These are phyloP conservation scores for Phaseolus coccineus DNA, from an alignment of 331 rosid genomes.

Conservation along the genomic window DNA sequence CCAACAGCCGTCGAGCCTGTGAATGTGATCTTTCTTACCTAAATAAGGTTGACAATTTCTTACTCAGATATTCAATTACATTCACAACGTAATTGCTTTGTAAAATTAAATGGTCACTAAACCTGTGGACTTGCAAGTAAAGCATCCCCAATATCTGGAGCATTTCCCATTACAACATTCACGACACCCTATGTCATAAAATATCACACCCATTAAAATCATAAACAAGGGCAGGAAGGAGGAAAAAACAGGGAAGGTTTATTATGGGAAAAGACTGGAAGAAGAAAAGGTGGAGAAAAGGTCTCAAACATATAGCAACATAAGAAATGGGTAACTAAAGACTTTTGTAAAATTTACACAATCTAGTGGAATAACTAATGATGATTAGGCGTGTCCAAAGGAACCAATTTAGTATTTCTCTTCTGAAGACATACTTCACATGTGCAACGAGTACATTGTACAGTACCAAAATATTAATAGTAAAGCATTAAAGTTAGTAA, in stretches of 20 bases:
- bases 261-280: slow-evolving; percentile 1
- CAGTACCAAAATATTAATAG: slow-evolving; percentile 1
- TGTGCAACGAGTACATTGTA: neutral
- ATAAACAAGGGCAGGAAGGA: slow-evolving; percentile 7
- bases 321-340: slow-evolving; percentile 8
- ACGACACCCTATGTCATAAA: slow-evolving; percentile 77
- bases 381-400: neutral
- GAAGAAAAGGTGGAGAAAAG: slow-evolving; percentile 16
- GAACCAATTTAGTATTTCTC: slow-evolving; percentile 39
- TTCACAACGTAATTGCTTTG: slow-evolving; percentile 30
- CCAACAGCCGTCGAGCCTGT: slow-evolving; percentile 99
- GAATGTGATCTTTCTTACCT: slow-evolving; percentile 97
- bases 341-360: slow-evolving; percentile 17
- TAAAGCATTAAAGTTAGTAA: slow-evolving; percentile 3
- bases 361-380: slow-evolving; percentile 29
- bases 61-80: slow-evolving; percentile 31
- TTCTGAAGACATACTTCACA: slow-evolving; percentile 21
- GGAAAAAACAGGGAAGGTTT: neutral
- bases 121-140: slow-evolving; percentile 92
- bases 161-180: slow-evolving; percentile 95
- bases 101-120: slow-evolving; percentile 37
- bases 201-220: slow-evolving; percentile 46
- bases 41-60: slow-evolving; percentile 44
- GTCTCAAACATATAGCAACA: slow-evolving; percentile 35
- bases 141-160: slow-evolving; percentile 86